These are phyloP conservation scores for Russula vinacea DNA, from an alignment of 768 basidiomycete genomes.

Conservation along the genomic window DNA sequence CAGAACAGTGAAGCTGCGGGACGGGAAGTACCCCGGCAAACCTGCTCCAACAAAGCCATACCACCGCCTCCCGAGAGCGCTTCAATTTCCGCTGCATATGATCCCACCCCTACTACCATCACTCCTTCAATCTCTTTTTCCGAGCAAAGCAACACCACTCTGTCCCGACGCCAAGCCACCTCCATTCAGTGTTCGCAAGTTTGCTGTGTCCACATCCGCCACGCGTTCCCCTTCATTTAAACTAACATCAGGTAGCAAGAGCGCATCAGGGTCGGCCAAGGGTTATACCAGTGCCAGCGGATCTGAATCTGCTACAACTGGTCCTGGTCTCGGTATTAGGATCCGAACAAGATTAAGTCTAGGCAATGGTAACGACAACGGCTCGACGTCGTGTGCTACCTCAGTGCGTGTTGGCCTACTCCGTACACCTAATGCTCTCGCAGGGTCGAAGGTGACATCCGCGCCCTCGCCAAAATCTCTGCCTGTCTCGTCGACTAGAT, in stretches of 20 bases:
- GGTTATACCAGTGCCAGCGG: constrained; percentile 26
- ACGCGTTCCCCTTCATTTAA: constrained; percentile 16
- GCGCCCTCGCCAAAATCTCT: constrained; percentile 15
- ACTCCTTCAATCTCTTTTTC: constrained; percentile 16
- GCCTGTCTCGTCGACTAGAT: background rate
- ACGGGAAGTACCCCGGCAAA: constrained; percentile 21
- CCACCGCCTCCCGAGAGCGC: constrained; percentile 21
- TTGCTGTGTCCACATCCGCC: constrained; percentile 18
- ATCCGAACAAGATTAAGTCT: constrained; percentile 18
- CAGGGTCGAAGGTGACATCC: constrained; percentile 8
- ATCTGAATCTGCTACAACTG: constrained; percentile 24
- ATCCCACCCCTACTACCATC: background rate
- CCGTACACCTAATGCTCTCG: constrained; percentile 16
- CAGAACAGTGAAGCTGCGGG: no score
- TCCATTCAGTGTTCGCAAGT: constrained; percentile 12
- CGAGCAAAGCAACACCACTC: background rate
- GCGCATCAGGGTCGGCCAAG: constrained; percentile 22
- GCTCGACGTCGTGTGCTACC: constrained; percentile 12
- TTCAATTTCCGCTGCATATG: background rate
- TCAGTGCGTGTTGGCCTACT: constrained; percentile 23
- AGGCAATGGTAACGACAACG: constrained; percentile 2
- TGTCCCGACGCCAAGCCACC: constrained; percentile 15
- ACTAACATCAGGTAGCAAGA: constrained; percentile 24
- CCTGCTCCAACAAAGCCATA: constrained; percentile 24
- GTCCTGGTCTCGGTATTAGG: constrained; percentile 26